Conservation (phyloP, 2,329 filamentous ascomycete species). For the Verticillium longisporum region DNA sequence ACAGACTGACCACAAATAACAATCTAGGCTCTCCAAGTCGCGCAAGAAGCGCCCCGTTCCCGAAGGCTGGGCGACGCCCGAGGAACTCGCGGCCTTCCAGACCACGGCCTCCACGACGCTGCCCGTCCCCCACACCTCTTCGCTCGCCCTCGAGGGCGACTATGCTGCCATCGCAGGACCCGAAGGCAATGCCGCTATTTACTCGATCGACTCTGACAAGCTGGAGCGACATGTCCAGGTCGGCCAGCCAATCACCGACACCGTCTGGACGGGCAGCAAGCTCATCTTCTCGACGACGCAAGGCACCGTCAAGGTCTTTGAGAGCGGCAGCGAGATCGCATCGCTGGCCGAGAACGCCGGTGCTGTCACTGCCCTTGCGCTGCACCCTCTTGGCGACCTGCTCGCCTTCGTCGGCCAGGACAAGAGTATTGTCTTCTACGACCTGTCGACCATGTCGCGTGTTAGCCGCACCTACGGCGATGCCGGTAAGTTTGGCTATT, state of each 20-base stretch:
- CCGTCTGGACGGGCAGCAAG: constrained; percentile 59
- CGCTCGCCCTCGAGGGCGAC: constrained; percentile 46
- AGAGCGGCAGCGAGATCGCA: constrained; percentile 61
- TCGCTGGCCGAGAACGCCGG: constrained; percentile 79
- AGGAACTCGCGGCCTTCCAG: constrained; percentile 53
- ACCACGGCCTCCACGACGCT: constrained; percentile 37
- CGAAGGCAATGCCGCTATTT: constrained; percentile 69
- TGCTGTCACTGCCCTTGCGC: constrained; percentile 65
- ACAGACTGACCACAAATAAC: constrained; percentile 1
- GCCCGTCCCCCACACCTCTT: constrained; percentile 40
- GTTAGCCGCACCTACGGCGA: constrained; percentile 76
- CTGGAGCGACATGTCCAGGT: constrained; percentile 62
- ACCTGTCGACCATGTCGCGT: constrained; percentile 59
- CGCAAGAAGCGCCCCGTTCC: constrained; percentile 86
- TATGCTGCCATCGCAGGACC: constrained; percentile 68
- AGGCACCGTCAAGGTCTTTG: constrained; percentile 74
- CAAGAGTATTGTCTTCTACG: constrained; percentile 89
- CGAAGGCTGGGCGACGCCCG: constrained; percentile 73
- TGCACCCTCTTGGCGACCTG: constrained; percentile 78
- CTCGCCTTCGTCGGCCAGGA: constrained; percentile 83
- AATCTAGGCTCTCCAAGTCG: constrained; percentile 70
- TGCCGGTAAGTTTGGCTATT: constrained; percentile 52
- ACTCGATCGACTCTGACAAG: constrained; percentile 62
- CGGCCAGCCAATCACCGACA: constrained; percentile 60
- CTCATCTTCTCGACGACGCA: constrained; percentile 68